Base-by-base conservation (phyloP, 1,139 yeast genomes). In the Hanseniaspora uvarum region DNA sequence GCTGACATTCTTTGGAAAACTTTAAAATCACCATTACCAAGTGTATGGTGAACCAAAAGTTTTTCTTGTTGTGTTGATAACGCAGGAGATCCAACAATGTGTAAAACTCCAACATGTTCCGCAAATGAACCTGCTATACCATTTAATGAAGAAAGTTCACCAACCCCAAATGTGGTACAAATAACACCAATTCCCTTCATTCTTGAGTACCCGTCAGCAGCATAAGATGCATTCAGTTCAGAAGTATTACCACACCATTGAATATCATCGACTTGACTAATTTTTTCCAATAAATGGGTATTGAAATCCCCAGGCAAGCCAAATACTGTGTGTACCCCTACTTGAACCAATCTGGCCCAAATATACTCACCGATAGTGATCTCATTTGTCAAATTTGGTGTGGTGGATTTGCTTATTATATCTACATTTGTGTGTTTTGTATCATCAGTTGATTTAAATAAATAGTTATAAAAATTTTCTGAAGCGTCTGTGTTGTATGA, bases 11-110 rank as follows among this genome's bases (percentile, higher is more conserved):
- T 71, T 65, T 76, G 75, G 72, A 84, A 86, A 37, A 81, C 89
- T 36, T 81, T 78, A 68, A 83, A 86, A 67, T 83, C 89, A 51
- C 92, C 89, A 66, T 86, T 83, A 57, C 95, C 95, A 61, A 82
- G 70, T 23, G 89, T 82, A 65, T 82, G 88, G 60, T 76, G 80
- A 53, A 75, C 66, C 8, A 74, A 59, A 56, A 77, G 63, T 57
- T 76, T 75, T 63, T 79, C 75, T 54, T 79, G 69, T 61, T 79
- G 84, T 2, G 88, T 75, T 7, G 78, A 72, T 44, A 77, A 69
- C 7, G 82, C 77, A 8, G 82, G 82, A 60, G 76, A 73, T 51
- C 83, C 83, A 7, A 77, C 81, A 51, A 78, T 69, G 62, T 77
- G 81, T 31, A 78, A 59, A 48, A 78, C 59, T 18, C 81, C 81